Conservation (phyloP, 176 grass and related monocot genomes). For the Ensete glaucum region DNA sequence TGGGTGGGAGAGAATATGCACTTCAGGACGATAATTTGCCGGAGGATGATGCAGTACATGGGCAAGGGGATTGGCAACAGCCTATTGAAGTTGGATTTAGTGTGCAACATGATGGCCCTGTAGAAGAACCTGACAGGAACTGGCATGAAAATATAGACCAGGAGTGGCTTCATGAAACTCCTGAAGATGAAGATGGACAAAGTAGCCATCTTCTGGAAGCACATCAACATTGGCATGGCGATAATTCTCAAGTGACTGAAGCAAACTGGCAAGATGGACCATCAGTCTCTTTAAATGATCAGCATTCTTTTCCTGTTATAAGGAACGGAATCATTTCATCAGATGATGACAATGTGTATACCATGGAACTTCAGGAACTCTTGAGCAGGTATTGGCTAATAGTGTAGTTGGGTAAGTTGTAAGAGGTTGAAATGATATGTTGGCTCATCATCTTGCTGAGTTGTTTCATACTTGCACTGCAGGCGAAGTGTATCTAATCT, state of each 20-base stretch:
- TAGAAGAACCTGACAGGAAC: slow-evolving; percentile 2
- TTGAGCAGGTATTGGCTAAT: slow-evolving; percentile 47
- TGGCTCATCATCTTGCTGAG: background rate
- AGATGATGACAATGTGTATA: slow-evolving; percentile 60
- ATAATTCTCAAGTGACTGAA: slow-evolving; percentile 37
- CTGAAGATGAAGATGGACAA: slow-evolving; percentile 33
- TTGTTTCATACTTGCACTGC: background rate
- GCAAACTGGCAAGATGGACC: slow-evolving; percentile 39
- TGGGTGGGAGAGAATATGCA: background rate
- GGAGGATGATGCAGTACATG: background rate
- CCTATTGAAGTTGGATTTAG: background rate
- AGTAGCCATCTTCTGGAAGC: slow-evolving; percentile 14
- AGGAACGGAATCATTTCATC: slow-evolving; percentile 41
- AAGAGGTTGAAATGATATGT: background rate
- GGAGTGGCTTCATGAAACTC: slow-evolving; percentile 1
- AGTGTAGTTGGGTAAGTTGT: background rate
- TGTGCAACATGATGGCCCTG: background rate
- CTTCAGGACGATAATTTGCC: background rate
- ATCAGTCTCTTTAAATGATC: slow-evolving; percentile 14
- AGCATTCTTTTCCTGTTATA: slow-evolving; percentile 22
- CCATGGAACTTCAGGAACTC: slow-evolving; percentile 73
- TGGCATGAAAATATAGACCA: slow-evolving; percentile 15
- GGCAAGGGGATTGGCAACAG: slow-evolving; percentile 2
- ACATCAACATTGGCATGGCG: slow-evolving; percentile 50
- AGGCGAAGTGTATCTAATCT: slow-evolving; percentile 92